A percentile compares a stretch with the other conserved stretches of the same genome.
phyloP scores from a whole-genome alignment of 2,329 filamentous ascomycete species.

The Epichloe baconii region DNA sequence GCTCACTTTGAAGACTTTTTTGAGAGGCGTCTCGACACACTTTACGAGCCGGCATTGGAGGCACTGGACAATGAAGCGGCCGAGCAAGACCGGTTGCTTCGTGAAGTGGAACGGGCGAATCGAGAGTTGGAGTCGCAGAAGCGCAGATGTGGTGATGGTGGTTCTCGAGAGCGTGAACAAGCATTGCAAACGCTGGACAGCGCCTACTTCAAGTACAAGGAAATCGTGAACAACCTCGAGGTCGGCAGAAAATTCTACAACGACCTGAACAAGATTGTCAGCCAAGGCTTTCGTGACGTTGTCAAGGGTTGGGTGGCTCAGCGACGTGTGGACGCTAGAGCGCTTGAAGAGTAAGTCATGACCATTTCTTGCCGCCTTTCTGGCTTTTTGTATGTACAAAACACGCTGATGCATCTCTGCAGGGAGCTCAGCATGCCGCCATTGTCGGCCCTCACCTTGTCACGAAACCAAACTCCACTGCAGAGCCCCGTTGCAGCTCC shows the following conservation, averaged over 20 bases:
- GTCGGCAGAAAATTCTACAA: conserved; percentile 95
- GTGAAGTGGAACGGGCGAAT: conserved; percentile 62
- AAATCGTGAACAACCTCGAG: conserved; percentile 84
- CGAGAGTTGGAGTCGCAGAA: conserved; percentile 62
- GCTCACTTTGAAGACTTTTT: conserved; percentile 90
- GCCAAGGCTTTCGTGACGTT: conserved; percentile 60
- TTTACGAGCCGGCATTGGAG: conserved; percentile 69
- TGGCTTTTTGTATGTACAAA: not conserved
- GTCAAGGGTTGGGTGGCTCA: conserved; percentile 70
- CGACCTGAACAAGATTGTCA: conserved; percentile 78
- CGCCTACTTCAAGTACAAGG: conserved; percentile 91
- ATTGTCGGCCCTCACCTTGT: conserved; percentile 30
- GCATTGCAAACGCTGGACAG: conserved; percentile 81
- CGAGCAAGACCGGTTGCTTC: conserved; percentile 62
- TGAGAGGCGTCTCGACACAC: conserved; percentile 57
- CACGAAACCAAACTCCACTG: conserved; percentile 13
- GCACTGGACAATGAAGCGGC: conserved; percentile 56
- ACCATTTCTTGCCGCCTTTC: not conserved
- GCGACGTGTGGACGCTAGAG: conserved; percentile 66
- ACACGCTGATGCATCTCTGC: not conserved
- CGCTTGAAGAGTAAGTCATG: conserved; percentile 55
- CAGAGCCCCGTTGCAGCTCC: conserved; percentile 5
- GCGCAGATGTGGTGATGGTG: conserved; percentile 47
- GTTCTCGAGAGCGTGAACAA: conserved; percentile 63
- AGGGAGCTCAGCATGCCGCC: conserved; percentile 41